Conservation (phyloP, 805 yeast species). For the Kazachstania viticola region DNA sequence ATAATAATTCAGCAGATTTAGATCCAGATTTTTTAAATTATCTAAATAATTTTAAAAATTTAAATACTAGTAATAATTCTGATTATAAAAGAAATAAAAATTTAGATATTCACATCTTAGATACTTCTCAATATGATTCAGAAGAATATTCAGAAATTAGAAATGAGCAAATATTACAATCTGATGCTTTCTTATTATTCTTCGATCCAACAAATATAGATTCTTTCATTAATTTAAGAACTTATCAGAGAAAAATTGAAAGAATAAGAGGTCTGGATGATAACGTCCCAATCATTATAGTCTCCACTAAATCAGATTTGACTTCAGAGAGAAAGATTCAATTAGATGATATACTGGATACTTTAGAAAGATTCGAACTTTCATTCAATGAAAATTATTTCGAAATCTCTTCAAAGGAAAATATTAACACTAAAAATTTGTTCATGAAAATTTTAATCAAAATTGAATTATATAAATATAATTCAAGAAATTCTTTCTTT, state of each 20-base stretch:
- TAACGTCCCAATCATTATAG: constrained; percentile 13
- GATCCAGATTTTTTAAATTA: too few species aligned
- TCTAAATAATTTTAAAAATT: background rate
- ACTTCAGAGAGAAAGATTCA: constrained; percentile 6
- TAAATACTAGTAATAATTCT: background rate
- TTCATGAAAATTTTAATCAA: constrained; percentile 7
- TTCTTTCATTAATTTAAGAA: constrained; percentile 12
- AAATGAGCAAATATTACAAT: constrained; percentile 17
- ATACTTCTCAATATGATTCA: constrained; percentile 12
- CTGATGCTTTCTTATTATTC: constrained; percentile 23
- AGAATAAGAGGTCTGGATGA: constrained; percentile 10
- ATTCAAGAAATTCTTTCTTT: constrained; percentile 1
- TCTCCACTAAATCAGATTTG: constrained; percentile 15
- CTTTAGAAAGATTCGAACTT: constrained; percentile 10
- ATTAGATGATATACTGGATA: constrained; percentile 7
- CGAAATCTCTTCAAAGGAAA: constrained; percentile 16
- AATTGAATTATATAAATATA: constrained; percentile 8
- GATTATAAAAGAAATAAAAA: constrained; percentile 2
- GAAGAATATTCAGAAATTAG: constrained; percentile 16
- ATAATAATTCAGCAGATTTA: too few species aligned
- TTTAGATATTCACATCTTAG: constrained; percentile 16
- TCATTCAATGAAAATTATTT: constrained; percentile 8
- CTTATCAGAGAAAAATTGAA: constrained; percentile 12
- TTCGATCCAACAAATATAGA: constrained; percentile 14
- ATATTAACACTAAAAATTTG: constrained; percentile 9